Evolutionary conservation across 2,329 filamentous ascomycete genomes (phyloP), one percentile per base, ranked within the genome.

Genomic region (Diplodia sapinea): DNA sequence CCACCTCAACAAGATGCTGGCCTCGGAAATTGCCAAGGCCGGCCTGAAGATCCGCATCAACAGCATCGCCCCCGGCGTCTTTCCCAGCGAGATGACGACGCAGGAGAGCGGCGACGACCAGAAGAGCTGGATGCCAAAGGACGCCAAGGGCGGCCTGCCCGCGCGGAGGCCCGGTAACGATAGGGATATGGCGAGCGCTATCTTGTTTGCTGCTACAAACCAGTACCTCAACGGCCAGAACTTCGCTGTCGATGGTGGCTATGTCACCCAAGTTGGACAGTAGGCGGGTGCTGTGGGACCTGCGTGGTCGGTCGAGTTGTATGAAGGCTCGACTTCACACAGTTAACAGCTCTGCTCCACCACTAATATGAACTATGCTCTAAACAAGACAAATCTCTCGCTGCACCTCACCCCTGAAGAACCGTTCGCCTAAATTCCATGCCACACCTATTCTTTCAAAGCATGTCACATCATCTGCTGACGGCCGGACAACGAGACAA

Each of bases 11-110:
- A 82, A 83, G 71, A 81, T 87, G 79, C 78, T 88, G 9, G 83
- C 85, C 0, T 80, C 80, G 11, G 83, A 86, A 67, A 81, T 88
- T 33, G 80, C 82, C n/a, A 80, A 82, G 50, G 79, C 80, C 38
- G 80, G 79, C 4, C 76, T 87, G 61, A 85, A 86, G 74, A 82
- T 88, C 63, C 77, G 86, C 15, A 80, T 88, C 70, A 88, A 88
- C 74, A 81, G 78, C 56, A 86, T 88, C 70, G 84, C 85, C 2
- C 86, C 85, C 0, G 84, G 85, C 36, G 80, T 87, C 3, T 88
- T 88, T 73, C 85, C 85, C 0, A 83, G 80, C 15, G 84, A 87
- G 75, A 87, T 88, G 84, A 88, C 85, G 2, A 81, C 85, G 0
- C 78, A 81, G 6, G 81, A 82, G 56, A 83, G 81, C 67, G 63